Base-by-base conservation (phyloP, 116 monocot genomes). In the Papilionanthe hybrid region DNA sequence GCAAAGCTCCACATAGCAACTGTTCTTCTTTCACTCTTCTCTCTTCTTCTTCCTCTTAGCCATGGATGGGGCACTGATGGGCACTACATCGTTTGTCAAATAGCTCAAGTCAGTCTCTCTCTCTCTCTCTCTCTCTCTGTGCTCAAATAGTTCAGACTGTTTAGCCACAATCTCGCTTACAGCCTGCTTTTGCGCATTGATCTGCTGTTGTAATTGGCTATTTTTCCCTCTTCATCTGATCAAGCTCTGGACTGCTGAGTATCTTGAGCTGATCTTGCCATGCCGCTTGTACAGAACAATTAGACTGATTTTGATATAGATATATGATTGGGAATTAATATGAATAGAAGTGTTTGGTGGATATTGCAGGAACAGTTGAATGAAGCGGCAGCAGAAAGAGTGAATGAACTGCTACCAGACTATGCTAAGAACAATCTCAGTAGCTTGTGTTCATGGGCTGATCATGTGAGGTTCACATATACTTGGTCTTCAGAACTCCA, bases 31-130 rank as follows among this genome's bases (percentile, higher is more conserved):
- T 0, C 15, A 1, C 12, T 86, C 22, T 25, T 72, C 41, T 74
- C 79, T 17, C 50, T 66, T 9, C 67, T 88, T n/a, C 84, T 84
- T 48, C 48, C 58, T 41, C 8, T 66, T 6, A 79, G 65, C 75
- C 82, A 86, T 76, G 90, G 86, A 15, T 86, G 90, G 92, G 92
- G 88, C 66, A 18, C 75, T 2, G 86, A 91, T 57, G 91, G 91
- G 0, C 90, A 92, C 30, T 75, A 60, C 78, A 88, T 85, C 15
- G 68, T 83, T 28, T 92, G 92, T 80, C 82, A 85, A 58, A 85
- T 92, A 67, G 92, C 92, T 43, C 88, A 92, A 82, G 92, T 84
- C 28, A 6, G 20, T 28, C 2, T n/a, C 45, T 45, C 45, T 45
- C 9, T 45, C 45, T 45, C 45, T 45, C 45, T 45, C 45, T 45